phyloP scores from a whole-genome alignment of 495 filamentous ascomycete genomes.

The Aspergillus indologenus region DNA sequence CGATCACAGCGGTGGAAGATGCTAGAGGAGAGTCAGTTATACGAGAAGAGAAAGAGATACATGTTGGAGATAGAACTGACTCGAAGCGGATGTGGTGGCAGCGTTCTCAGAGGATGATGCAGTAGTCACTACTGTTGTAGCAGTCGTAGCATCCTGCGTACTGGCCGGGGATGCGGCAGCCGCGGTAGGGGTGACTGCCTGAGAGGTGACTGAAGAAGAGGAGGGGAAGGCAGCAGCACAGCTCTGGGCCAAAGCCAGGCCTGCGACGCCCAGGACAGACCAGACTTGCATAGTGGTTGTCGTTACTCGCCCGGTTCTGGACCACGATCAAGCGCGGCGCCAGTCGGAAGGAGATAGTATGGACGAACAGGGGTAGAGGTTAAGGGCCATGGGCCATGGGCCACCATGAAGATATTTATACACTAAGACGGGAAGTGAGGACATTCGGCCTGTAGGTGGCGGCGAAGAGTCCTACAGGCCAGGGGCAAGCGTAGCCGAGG shows the following conservation, averaged over 20 bases:
- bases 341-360: not conserved
- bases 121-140: not conserved
- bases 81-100: no score
- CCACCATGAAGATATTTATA: not conserved
- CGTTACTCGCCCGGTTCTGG: no score
- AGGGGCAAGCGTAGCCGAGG: not conserved
- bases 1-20: not conserved
- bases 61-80: no score
- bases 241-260: not conserved
- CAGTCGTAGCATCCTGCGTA: not conserved
- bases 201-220: not conserved
- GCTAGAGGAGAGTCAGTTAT: no score
- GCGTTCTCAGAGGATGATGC: not conserved
- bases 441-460: not conserved
- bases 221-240: not conserved
- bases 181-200: not conserved
- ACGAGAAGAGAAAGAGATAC: no score
- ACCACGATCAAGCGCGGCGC: not conserved
- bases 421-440: not conserved
- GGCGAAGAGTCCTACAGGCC: not conserved
- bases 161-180: not conserved
- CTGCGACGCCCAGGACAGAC: not conserved
- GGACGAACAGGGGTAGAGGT: not conserved
- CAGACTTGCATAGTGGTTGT: not conserved
- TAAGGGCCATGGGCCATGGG: no score